phyloP scores from a whole-genome alignment of 108 stramenopile species.

The Pseudonitzschia multiseries region DNA sequence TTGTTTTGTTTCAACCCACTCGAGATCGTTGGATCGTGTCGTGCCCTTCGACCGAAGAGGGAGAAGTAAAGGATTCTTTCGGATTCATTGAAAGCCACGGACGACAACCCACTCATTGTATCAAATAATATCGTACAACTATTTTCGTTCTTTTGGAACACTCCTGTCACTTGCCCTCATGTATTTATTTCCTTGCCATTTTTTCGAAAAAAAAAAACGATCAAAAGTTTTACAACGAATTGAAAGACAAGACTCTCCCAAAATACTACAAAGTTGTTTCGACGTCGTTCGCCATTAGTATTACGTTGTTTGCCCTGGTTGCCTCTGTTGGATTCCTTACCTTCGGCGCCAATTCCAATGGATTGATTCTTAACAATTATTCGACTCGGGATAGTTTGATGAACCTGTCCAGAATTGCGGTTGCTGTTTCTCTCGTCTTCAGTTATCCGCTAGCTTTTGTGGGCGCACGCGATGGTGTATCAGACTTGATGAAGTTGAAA shows the following conservation, averaged over 20 bases:
- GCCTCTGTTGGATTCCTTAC: conserved; percentile 90
- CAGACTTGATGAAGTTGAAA: conserved; percentile 68
- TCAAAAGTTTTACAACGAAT: conserved; percentile 88
- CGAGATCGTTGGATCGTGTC: no score
- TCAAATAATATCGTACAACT: no score
- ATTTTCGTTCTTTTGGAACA: no score
- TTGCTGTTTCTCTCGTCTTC: conserved; percentile 73
- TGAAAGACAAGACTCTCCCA: conserved; percentile 88
- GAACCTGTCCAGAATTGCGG: conserved; percentile 86
- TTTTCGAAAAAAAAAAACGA: not conserved
- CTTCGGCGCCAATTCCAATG: conserved; percentile 85
- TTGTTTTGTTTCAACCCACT: not conserved
- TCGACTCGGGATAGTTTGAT: conserved; percentile 87
- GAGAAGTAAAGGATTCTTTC: no score
- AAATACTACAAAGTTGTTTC: conserved; percentile 83
- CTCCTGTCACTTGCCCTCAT: no score
- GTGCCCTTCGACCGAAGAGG: no score
- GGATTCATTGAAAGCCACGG: no score
- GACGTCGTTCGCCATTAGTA: conserved; percentile 72
- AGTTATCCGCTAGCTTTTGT: conserved; percentile 66
- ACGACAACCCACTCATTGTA: no score
- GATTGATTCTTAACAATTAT: conserved; percentile 95
- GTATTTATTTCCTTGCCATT: not conserved
- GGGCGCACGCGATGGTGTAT: conserved; percentile 80
- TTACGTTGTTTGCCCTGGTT: conserved; percentile 72